Evolutionary conservation across 2,329 filamentous ascomycete species (phyloP), one percentile per base, ranked within the genome.

Genomic region (Talaromyces sp.): DNA sequence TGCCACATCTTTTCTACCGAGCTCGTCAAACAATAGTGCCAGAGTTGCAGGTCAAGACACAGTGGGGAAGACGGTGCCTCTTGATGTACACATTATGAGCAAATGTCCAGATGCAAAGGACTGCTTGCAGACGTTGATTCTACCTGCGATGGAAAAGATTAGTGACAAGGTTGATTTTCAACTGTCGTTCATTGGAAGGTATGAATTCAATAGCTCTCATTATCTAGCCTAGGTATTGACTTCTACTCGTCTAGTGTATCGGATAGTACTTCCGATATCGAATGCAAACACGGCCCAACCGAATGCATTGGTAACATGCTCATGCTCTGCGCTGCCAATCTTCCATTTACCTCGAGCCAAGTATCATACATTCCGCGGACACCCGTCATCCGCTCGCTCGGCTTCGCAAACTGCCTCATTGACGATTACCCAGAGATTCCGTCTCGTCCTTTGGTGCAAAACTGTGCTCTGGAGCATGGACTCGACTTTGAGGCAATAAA

Each of bases 261-360:
- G 46, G 86, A 89, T 53, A 80, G 86, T 62, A 88, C 94, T 66
- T 89, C 92, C 66, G 92, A 91, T 56, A 87, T 97, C 60, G 80
- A 84, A 35, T 99, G 94, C 78, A 93, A 81, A 76, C 94, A 99
- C 72, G 94, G 94, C 7, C 89, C 91, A 5, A 81, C 81, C 41
- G 94, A 99, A 76, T 99, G 89, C 73, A 84, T 97, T 67, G 94
- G 94, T 61, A 91, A 99, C 76, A 96, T 96, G 70, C 80, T 99
- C 73, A 88, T 96, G 72, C 87, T 99, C 52, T 99, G 94, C 76
- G 92, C 92, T 35, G 86, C 87, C 60, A 80, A 88, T 62, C 81
- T 94, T 11, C 77, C 76, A 21, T 77, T 76, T 60, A 69, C 71
- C 53, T 63, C 69, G 2, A 39, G 25, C 1, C 61, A 66, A 25